Conservation (phyloP, 2,329 filamentous ascomycete genomes). For the Teratosphaeria zuluensis region DNA sequence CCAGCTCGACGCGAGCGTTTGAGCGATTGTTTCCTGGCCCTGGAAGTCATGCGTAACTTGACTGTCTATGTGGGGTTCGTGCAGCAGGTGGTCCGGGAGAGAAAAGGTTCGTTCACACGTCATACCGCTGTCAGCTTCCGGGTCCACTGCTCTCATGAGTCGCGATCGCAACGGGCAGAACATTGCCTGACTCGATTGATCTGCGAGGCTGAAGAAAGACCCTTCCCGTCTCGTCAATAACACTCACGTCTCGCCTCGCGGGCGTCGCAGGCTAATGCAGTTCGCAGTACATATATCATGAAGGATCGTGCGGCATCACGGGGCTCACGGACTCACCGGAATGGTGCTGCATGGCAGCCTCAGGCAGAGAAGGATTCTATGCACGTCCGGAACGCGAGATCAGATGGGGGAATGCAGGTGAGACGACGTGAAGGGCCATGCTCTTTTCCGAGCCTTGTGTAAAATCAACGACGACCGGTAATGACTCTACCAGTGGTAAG, state of each 20-base stretch:
- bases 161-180: no score
- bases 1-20: no score
- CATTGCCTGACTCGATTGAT: no score
- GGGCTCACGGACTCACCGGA: not conserved
- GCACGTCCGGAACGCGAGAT: no score
- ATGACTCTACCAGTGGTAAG: not conserved
- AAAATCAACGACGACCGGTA: not conserved
- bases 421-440: not conserved
- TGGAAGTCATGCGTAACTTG: not conserved
- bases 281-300: not conserved
- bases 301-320: not conserved
- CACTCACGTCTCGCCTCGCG: not conserved
- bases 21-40: not conserved
- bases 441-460: not conserved
- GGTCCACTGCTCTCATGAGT: no score
- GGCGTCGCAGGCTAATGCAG: not conserved
- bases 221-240: no score
- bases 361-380: not conserved
- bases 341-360: not conserved
- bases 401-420: no score
- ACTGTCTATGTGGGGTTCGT: not conserved
- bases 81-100: not conserved
- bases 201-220: no score
- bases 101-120: not conserved
- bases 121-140: not conserved